A percentile compares a stretch with the other conserved stretches of the same genome.
Evolutionary conservation across 2,329 filamentous ascomycete genomes (phyloP).

Genomic region (Penicillium sp.): DNA sequence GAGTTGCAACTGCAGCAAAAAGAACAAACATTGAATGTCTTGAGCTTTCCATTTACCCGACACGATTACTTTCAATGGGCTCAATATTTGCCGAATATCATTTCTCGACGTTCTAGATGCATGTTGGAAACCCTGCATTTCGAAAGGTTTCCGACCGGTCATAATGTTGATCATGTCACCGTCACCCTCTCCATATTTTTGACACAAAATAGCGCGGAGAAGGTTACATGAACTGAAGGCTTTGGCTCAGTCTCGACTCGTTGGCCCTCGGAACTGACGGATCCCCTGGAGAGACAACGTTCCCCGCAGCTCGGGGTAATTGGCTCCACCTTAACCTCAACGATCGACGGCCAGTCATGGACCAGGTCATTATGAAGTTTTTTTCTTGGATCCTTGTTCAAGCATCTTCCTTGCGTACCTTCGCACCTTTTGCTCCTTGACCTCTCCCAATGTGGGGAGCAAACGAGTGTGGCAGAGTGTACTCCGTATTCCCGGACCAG

Average conservation of each 20-base stretch:
- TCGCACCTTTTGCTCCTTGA: neutral
- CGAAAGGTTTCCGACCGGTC: neutral
- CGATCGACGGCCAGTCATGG: slow-evolving; percentile 15
- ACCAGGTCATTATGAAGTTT: neutral
- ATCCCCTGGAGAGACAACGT: slow-evolving; percentile 4
- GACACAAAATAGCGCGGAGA: neutral
- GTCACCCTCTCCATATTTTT: neutral
- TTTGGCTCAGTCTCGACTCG: neutral
- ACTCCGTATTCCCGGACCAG: neutral
- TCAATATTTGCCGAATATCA: neutral
- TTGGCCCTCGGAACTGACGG: slow-evolving; percentile 5
- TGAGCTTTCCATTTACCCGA: neutral
- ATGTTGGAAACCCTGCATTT: neutral
- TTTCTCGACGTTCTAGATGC: neutral
- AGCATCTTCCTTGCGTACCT: slow-evolving; percentile 1
- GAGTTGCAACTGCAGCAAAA: neutral
- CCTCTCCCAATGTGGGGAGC: neutral
- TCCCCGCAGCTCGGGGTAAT: slow-evolving; percentile 20
- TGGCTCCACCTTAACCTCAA: slow-evolving; percentile 9
- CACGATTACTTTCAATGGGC: neutral
- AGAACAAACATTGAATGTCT: neutral
- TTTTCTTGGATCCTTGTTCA: neutral
- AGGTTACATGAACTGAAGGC: slow-evolving; percentile 1
- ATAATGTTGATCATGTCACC: neutral
- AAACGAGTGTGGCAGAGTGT: neutral